Percentiles rank a stretch among this genome's conserved stretches.
phyloP scores from a whole-genome alignment of 2,329 filamentous ascomycete genomes.

The Tothia fuscella region DNA sequence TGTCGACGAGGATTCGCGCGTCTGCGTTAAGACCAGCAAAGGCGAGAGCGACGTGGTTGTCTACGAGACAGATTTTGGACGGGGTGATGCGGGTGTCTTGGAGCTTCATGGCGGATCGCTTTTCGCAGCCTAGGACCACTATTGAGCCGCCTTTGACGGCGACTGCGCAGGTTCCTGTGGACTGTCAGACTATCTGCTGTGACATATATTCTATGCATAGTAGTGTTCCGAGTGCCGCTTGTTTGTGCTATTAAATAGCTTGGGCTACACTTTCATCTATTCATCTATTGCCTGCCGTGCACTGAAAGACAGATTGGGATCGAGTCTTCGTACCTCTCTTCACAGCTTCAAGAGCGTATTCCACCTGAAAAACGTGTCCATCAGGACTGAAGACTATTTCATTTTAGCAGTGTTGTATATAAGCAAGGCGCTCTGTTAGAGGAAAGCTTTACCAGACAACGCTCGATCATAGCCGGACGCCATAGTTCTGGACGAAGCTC shows the following conservation, averaged over 20 bases:
- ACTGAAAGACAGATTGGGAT: neutral
- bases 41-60: slow-evolving; percentile 90
- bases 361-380: slow-evolving; percentile 98
- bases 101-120: slow-evolving; percentile 97
- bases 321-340: slow-evolving; percentile 63
- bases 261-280: too few relatives aligned
- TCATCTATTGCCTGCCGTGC: too few relatives aligned
- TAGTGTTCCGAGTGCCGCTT: neutral
- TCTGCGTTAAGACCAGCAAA: slow-evolving; percentile 97
- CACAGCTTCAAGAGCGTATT: slow-evolving; percentile 97
- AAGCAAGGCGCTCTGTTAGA: slow-evolving; percentile 21
- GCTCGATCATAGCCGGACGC: slow-evolving; percentile 98
- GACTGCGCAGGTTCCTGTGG: slow-evolving; percentile 83
- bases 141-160: slow-evolving; percentile 92
- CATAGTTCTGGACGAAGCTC: slow-evolving; percentile 41
- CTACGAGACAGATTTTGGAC: slow-evolving; percentile 94
- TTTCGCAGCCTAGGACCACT: slow-evolving; percentile 95
- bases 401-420: slow-evolving; percentile 3
- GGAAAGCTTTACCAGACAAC: slow-evolving; percentile 68
- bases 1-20: slow-evolving; percentile 95
- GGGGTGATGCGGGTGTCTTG: slow-evolving; percentile 98
- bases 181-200: neutral
- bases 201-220: neutral
- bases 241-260: neutral
- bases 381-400: slow-evolving; percentile 87